Evolutionary conservation across 2,329 filamentous ascomycete species (phyloP), one percentile per base, ranked within the genome.

Genomic region (Epichloe sylvatica): DNA sequence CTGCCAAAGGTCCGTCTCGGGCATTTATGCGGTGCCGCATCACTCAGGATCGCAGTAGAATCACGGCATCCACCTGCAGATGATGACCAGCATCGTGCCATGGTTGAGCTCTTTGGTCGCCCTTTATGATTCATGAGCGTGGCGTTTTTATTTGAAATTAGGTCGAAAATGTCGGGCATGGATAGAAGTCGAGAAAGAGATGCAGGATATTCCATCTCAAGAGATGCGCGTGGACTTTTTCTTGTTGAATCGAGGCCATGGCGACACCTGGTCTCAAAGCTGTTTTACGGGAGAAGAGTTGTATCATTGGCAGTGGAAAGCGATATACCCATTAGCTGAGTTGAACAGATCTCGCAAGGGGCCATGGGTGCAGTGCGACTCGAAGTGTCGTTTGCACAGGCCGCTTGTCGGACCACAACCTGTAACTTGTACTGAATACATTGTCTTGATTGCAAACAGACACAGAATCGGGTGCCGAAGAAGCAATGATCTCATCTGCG

Each of bases 121-220:
- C 52, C 43, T 56, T 59, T 56, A 55, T 60, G 50, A 57, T 64
- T 59, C 59, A 64, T 63, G 56, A 67, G 64, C 64, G 64, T 50
- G 64, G 64, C 64, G 64, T 67, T 25, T 25, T 25, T 2, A 2
- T 19, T 65, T 59, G 50, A 60, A 55, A 58, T 51, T 54, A 59
- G 55, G 53, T 45, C 56, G 52, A 55, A 58, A 53, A 53, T 53
- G 53, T 23, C 13, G 61, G 17, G 57, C 60, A 53, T 60, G 59
- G 59, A 30, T 11, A 30, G 25, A 59, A 38, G 11, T 4, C 3
- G 34, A 39, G 30, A n/a, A 57, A 54, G 46, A 51, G 21, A 41
- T 49, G n/a, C 25, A 30, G 25, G 25, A 9, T 17, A n/a, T 8
- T 39, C 9, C 37, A 17, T 8, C 37, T 17, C 37, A 17, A 11